A percentile compares a stretch with the other conserved stretches of the same genome.
Evolutionary conservation across 495 filamentous ascomycete genomes (phyloP).

Genomic region (Daldinia caldariorum): DNA sequence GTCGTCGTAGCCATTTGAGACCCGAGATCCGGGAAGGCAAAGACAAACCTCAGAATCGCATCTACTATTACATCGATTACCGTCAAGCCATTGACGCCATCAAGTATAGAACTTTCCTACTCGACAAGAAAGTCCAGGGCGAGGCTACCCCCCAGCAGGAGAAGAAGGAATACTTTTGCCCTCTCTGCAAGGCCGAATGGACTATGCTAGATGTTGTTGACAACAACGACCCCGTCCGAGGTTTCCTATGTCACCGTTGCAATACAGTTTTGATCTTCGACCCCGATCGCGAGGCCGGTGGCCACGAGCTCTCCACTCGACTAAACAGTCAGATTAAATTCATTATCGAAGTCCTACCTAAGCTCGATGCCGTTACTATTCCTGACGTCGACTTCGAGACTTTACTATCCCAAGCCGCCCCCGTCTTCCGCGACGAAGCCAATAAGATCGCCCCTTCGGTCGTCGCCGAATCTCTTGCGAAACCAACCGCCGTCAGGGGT

Average conservation of each 20-base stretch:
- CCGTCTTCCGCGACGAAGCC: slow-evolving; percentile 67
- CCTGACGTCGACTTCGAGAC: slow-evolving; percentile 88
- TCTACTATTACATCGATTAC: slow-evolving; percentile 97
- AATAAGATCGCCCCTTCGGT: slow-evolving; percentile 68
- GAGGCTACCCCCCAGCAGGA: slow-evolving; percentile 82
- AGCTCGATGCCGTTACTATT: slow-evolving; percentile 83
- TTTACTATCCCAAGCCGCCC: slow-evolving; percentile 69
- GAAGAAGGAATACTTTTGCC: slow-evolving; percentile 88
- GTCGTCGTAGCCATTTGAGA: slow-evolving; percentile 71
- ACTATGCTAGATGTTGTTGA: slow-evolving; percentile 89
- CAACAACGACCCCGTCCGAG: slow-evolving; percentile 63
- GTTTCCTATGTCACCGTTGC: slow-evolving; percentile 88
- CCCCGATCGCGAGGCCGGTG: slow-evolving; percentile 68
- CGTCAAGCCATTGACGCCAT: slow-evolving; percentile 94
- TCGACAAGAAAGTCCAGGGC: slow-evolving; percentile 84
- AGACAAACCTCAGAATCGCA: slow-evolving; percentile 80
- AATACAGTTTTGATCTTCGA: slow-evolving; percentile 73
- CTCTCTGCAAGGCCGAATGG: slow-evolving; percentile 81
- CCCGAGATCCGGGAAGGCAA: slow-evolving; percentile 81
- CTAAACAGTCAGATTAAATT: slow-evolving; percentile 87
- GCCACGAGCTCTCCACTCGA: slow-evolving; percentile 88
- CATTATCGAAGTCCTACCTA: slow-evolving; percentile 83
- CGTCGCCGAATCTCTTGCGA: slow-evolving; percentile 55
- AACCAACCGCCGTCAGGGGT: slow-evolving; percentile 76
- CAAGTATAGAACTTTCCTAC: slow-evolving; percentile 88